phyloP scores from a whole-genome alignment of 805 yeast species.

The Candida yuanshanica region DNA sequence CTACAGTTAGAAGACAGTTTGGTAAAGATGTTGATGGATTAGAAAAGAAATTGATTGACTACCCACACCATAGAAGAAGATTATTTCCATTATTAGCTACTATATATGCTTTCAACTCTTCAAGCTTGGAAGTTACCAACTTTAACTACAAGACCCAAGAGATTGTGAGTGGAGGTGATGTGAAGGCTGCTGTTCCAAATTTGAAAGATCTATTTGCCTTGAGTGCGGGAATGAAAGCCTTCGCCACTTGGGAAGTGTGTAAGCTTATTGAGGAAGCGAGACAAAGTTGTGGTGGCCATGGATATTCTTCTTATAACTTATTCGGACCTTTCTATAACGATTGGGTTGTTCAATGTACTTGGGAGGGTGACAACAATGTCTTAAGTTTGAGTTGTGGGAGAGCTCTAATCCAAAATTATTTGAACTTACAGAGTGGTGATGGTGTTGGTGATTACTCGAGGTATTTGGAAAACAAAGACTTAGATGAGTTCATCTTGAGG shows the following conservation, averaged over 20 bases:
- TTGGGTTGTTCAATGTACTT: conserved; percentile 95
- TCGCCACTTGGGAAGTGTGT: conserved; percentile 82
- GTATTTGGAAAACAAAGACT: conserved; percentile 17
- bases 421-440: conserved; percentile 29
- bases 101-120: conserved; percentile 67
- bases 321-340: conserved; percentile 83
- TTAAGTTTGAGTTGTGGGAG: conserved; percentile 80
- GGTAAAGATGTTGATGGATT: conserved; percentile 39
- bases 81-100: conserved; percentile 76
- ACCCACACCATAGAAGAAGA: conserved; percentile 75
- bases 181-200: conserved; percentile 46
- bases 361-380: conserved; percentile 96
- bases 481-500: conserved; percentile 5
- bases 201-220: conserved; percentile 75
- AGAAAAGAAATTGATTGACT: conserved; percentile 21
- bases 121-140: conserved; percentile 39
- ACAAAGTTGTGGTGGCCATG: conserved; percentile 96
- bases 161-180: conserved; percentile 28
- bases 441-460: conserved; percentile 21
- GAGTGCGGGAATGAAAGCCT: conserved; percentile 86
- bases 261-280: conserved; percentile 79
- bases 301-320: conserved; percentile 83
- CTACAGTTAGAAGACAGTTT: conserved; percentile 87
- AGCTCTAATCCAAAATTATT: conserved; percentile 41
- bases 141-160: conserved; percentile 41